Evolutionary conservation across 1,284 basidiomycete genomes (phyloP), one percentile per base, ranked within the genome.

Genomic region (Sparassis latifolia): DNA sequence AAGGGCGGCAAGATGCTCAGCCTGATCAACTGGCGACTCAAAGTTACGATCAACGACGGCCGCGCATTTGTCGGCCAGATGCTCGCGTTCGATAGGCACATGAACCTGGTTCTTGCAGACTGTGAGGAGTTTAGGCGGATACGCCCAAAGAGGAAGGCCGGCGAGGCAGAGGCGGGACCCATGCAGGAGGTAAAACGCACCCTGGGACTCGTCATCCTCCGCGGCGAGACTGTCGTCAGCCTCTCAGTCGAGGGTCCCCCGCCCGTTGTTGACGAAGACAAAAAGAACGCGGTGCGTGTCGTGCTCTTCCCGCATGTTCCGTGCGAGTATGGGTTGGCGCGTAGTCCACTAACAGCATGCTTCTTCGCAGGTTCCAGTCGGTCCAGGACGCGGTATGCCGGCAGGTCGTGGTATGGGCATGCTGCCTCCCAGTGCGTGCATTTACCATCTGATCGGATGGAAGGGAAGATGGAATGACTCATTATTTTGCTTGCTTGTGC

Each of bases 11-110:
- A 96, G 78, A 97, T 99, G 94, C 86, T 97, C 71, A 76, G 86
- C 68, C 87, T 99, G 72, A 86, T 99, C 76, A 96, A 98, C 76
- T 98, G 96, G 87, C 81, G 96, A 67, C 81, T 99, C 61, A 95
- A 92, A 73, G 87, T 99, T 56, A 97, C 95, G 50, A 87, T 99
- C 71, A 98, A 97, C 82, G 97, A 99, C 72, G 93, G 93, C 52
- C 89, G 97, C 66, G 83, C 91, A 52, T 78, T 99, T 61, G 92
- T 92, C 42, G 97, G 97, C 44, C 97, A 98, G 73, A 96, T 99
- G 89, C 87, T 99, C 65, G 97, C 97, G 47, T 99, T 98, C 68
- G 97, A 99, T 77, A 88, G 91, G 64, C 97, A 99, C 74, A 99
- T 99, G 96, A 99, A 99, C 74, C 80, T 99, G 60, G 97, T 99